Percentiles rank a stretch among this genome's conserved stretches.
phyloP scores from a whole-genome alignment of 208 protist species.

The Balamuthia mandrillaris region DNA sequence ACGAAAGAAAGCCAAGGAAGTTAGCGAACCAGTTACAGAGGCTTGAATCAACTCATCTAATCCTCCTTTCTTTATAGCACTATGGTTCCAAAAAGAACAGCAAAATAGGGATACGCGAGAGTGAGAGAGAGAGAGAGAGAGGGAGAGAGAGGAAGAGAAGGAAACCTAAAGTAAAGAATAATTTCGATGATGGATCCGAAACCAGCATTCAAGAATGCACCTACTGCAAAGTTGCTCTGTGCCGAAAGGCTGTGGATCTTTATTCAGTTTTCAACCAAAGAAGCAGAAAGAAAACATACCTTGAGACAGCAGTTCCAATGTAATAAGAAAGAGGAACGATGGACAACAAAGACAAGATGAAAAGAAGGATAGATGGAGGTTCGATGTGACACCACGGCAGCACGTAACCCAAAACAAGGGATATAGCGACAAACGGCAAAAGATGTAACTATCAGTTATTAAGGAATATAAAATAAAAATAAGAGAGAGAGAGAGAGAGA shows the following conservation, averaged over 20 bases:
- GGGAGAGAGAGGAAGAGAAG: too few species aligned
- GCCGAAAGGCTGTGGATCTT: conserved; percentile 58
- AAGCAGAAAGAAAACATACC: too few species aligned
- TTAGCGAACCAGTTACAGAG: conserved; percentile 63
- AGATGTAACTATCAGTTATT: too few species aligned
- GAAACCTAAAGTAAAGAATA: conserved; percentile 63
- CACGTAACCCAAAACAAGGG: conserved; percentile 40
- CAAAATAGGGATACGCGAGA: too few species aligned
- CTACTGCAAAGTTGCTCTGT: conserved; percentile 73
- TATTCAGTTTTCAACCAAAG: too few species aligned
- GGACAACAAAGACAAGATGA: conserved; percentile 55
- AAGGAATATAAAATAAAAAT: too few species aligned
- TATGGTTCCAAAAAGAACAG: not conserved
- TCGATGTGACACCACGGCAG: not conserved
- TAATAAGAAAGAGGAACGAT: conserved; percentile 73
- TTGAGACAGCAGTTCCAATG: conserved; percentile 60
- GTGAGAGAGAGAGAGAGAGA: too few species aligned
- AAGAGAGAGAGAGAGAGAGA: too few species aligned
- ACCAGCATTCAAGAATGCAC: conserved; percentile 74
- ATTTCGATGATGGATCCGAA: conserved; percentile 77
- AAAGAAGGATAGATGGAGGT: conserved; percentile 39
- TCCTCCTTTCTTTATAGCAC: conserved; percentile 26
- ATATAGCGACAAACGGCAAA: conserved; percentile 49
- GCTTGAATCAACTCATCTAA: conserved; percentile 34
- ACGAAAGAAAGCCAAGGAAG: too few species aligned